Evolutionary conservation across 805 yeast species (phyloP).

Genomic region (Wickerhamiella allomyrinae): DNA sequence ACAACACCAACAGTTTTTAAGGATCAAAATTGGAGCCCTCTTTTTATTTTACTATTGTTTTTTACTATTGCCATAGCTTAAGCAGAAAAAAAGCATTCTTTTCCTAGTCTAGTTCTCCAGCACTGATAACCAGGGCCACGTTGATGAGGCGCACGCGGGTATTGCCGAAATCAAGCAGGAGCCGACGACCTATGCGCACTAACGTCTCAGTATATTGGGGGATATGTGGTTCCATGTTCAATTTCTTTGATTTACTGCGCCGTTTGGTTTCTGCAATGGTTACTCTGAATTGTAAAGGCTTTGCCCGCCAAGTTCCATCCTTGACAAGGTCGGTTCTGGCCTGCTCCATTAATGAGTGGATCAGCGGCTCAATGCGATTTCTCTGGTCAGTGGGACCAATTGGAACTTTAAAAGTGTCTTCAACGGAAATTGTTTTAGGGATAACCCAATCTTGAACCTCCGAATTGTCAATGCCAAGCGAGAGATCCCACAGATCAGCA

Average conservation of each 20-base stretch:
- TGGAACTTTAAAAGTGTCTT: constrained; percentile 17
- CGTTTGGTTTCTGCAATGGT: neutral
- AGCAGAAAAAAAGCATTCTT: no score
- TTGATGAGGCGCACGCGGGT: neutral
- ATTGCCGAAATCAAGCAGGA: neutral
- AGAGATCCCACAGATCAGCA: constrained; percentile 7
- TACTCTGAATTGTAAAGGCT: constrained; percentile 10
- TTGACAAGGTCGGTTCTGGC: constrained; percentile 14
- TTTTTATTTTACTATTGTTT: no score
- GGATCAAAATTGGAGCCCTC: no score
- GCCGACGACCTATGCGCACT: neutral
- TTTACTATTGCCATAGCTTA: no score
- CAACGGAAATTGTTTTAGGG: constrained; percentile 21
- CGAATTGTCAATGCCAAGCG: constrained; percentile 9
- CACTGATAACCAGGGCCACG: neutral
- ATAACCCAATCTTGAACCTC: constrained; percentile 6
- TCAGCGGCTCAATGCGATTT: constrained; percentile 9
- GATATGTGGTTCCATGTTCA: neutral
- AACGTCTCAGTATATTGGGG: neutral
- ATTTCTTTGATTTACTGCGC: neutral
- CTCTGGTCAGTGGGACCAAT: constrained; percentile 4
- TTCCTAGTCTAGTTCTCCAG: no score
- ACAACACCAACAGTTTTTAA: no score
- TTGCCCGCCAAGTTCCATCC: constrained; percentile 15
- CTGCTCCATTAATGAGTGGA: constrained; percentile 15